Evolutionary conservation across 2,329 filamentous ascomycete genomes (phyloP).

Genomic region (Aspergillus sp.): DNA sequence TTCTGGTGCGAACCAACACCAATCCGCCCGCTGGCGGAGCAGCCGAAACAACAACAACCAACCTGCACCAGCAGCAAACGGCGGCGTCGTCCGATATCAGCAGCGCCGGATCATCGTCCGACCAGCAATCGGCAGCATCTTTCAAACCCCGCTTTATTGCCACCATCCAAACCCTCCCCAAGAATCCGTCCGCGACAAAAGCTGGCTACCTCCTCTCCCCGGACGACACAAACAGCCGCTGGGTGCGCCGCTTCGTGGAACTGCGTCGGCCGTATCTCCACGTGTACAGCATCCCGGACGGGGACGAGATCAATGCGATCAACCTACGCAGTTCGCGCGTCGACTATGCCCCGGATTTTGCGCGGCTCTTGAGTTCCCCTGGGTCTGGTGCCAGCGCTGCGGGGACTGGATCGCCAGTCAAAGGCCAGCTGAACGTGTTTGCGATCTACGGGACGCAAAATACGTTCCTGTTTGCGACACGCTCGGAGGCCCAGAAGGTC

Average conservation of each 20-base stretch:
- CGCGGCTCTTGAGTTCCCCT: conserved; percentile 56
- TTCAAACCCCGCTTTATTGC: conserved; percentile 60
- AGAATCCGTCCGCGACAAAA: conserved; percentile 74
- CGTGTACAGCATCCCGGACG: conserved; percentile 73
- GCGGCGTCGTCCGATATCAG: conserved; percentile 1
- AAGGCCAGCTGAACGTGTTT: conserved; percentile 65
- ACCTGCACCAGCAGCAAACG: conserved; percentile 20
- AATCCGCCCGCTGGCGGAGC: conserved; percentile 35
- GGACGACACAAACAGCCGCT: conserved; percentile 66
- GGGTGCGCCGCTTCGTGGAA: conserved; percentile 90
- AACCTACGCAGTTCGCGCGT: conserved; percentile 84
- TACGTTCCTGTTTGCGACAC: conserved; percentile 86
- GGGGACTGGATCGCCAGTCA: conserved; percentile 26
- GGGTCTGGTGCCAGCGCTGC: conserved; percentile 26
- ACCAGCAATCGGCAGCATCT: conserved; percentile 22
- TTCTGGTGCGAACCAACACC: conserved; percentile 38
- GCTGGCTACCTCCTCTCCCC: conserved; percentile 81
- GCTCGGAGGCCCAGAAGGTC: conserved; percentile 83
- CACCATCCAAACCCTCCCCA: conserved; percentile 67
- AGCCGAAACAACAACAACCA: too few relatives aligned
- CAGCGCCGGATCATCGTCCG: conserved; percentile 5
- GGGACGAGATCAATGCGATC: conserved; percentile 83
- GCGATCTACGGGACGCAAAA: conserved; percentile 91
- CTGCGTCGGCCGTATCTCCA: conserved; percentile 85
- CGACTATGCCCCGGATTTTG: conserved; percentile 82